Percentiles rank a stretch among this genome's conserved stretches.
Evolutionary conservation across 768 basidiomycete species (phyloP).

Genomic region (Termitomyces sp.): DNA sequence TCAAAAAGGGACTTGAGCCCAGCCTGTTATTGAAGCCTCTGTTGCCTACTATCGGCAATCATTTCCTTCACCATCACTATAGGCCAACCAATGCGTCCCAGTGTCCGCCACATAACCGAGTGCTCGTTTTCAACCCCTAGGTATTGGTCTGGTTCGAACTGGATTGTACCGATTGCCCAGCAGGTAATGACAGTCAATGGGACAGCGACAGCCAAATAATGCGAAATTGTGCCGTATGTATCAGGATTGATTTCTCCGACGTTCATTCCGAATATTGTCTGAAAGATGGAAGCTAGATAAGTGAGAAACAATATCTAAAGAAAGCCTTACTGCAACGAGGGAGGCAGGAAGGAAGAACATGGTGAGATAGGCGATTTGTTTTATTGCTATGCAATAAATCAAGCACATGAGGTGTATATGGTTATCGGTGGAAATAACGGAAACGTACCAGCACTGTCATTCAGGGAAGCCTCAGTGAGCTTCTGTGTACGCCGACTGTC

Average conservation of each 20-base stretch:
- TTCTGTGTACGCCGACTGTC: conserved; percentile 38
- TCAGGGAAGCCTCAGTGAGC: conserved; percentile 35
- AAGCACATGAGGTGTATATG: background rate
- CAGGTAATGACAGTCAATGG: conserved; percentile 38
- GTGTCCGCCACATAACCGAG: conserved; percentile 5
- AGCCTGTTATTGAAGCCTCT: background rate
- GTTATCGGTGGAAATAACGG: background rate
- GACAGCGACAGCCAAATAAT: conserved; percentile 34
- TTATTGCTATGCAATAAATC: conserved; percentile 30
- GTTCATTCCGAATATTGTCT: conserved; percentile 59
- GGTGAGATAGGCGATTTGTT: conserved; percentile 52
- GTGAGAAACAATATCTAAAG: background rate
- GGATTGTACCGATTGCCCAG: conserved; percentile 45
- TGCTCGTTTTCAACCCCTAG: background rate
- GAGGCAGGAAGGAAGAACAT: conserved; percentile 59
- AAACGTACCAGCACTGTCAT: conserved; percentile 35
- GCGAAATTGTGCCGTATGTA: conserved; percentile 26
- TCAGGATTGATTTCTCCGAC: conserved; percentile 33
- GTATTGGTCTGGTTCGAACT: conserved; percentile 19
- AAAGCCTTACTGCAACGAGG: conserved; percentile 35
- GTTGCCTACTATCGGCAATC: background rate
- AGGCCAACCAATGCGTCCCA: conserved; percentile 15
- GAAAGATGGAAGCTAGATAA: background rate
- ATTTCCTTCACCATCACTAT: conserved; percentile 4
- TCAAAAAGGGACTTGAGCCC: background rate